Evolutionary conservation across 202 grass and related monocot genomes (phyloP), one percentile per base, ranked within the genome.

Genomic region (Musa balbisiana): DNA sequence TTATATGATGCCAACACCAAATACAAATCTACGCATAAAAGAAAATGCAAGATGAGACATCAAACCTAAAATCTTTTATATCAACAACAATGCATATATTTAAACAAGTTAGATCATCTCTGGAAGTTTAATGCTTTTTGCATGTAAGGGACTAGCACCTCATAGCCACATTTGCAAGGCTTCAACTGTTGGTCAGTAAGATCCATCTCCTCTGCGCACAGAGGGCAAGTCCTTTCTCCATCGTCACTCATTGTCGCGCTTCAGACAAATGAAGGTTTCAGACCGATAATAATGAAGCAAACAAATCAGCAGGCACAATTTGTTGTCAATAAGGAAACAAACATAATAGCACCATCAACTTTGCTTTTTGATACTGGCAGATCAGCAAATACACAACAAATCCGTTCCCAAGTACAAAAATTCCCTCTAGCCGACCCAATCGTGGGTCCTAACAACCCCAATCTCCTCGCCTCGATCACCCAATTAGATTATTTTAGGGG

Each of bases 121-220:
- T 43, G 33, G 0, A 56, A 49, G 58, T 71, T 21, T 13, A 55
- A 26, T 25, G 51, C 14, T 74, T 20, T 16, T 74, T 49, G 69
- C 24, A 27, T 17, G 5, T 0, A 85, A 62, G 27, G 62, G 23
- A 62, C 51, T 13, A 29, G 63, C 74, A 98, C 94, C 84, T 94
- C 91, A 9, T 98, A 98, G 55, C 94, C 91, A 69, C 95, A 98
- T 84, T 92, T 92, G 87, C 95, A 98, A 24, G 95, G 91, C 80
- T 90, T 99, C 62, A 92, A 74, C 55, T 99, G 95, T 87, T 94
- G 95, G 79, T 94, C 95, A 69, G 95, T 99, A 69, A 98, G 77
- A 87, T 98, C 95, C 95, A 98, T 98, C 79, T 98, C 91, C 90
- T 98, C 95, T 2, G 91, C 89, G n/a, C 95, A 98, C 68, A 98